Percentiles rank a stretch among this genome's conserved stretches.
These are phyloP conservation scores for Calonectria ilicicola DNA, from an alignment of 2,329 filamentous ascomycete genomes.

Conservation along the genomic window DNA sequence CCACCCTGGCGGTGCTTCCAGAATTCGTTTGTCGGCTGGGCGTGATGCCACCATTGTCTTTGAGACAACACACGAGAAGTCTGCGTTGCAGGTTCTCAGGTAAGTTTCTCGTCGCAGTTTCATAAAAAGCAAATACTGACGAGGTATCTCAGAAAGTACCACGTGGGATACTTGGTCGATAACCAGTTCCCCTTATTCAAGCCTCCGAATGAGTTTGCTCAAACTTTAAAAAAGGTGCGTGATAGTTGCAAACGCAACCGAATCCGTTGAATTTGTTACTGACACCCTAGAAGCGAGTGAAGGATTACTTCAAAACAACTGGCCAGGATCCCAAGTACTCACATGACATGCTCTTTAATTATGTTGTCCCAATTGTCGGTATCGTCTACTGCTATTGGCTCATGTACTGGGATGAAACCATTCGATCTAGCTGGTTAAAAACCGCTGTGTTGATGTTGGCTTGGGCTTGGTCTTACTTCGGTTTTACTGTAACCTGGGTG, in stretches of 20 bases:
- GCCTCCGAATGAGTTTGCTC: not conserved
- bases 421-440: not conserved
- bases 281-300: not conserved
- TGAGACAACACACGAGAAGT: not conserved
- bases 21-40: not conserved
- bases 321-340: slow-evolving; percentile 4
- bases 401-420: not conserved
- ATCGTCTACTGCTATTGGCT: not conserved
- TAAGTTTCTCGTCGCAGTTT: not conserved
- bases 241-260: not conserved
- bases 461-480: not conserved
- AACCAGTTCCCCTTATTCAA: slow-evolving; percentile 2
- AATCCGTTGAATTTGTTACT: not conserved
- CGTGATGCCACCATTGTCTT: not conserved
- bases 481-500: not conserved
- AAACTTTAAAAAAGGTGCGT: not conserved
- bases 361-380: not conserved
- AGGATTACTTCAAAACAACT: not conserved
- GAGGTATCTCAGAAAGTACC: not conserved
- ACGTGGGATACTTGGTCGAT: not conserved
- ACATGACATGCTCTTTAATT: slow-evolving; percentile 1
- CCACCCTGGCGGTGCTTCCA: not conserved
- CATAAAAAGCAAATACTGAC: not conserved
- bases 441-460: not conserved
- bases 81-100: not conserved